A percentile compares a stretch with the other conserved stretches of the same genome.
Evolutionary conservation across 306 rosid species (phyloP).

Genomic region (Inga oerstediana): DNA sequence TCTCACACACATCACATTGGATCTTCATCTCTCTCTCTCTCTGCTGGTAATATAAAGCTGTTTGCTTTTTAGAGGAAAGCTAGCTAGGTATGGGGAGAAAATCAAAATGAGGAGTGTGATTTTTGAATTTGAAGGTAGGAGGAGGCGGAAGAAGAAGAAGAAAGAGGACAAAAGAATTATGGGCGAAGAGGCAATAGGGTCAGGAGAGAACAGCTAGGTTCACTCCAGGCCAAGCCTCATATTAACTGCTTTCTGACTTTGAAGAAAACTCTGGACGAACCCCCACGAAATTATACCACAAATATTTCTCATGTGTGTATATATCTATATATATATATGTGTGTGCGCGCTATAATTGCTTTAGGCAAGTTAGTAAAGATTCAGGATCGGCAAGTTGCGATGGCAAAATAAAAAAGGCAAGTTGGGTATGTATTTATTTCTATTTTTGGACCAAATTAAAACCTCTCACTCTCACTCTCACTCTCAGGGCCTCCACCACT

Average conservation of each 20-base stretch:
- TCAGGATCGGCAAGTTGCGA: background rate
- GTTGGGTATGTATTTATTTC: background rate
- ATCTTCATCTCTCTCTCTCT: slow-evolving; percentile 63
- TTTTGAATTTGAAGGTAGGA: slow-evolving; percentile 1
- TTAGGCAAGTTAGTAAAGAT: background rate
- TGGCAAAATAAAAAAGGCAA: background rate
- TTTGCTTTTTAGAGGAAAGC: background rate
- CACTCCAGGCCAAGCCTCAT: background rate
- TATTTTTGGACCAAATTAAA: background rate
- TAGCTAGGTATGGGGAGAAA: background rate
- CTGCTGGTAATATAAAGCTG: background rate
- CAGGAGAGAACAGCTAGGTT: slow-evolving; percentile 49
- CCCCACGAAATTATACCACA: background rate
- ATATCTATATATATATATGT: too few relatives aligned
- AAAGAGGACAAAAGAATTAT: slow-evolving; percentile 47
- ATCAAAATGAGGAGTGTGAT: background rate
- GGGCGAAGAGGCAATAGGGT: slow-evolving; percentile 52
- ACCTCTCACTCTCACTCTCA: background rate
- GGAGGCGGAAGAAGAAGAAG: background rate
- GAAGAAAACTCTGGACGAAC: slow-evolving; percentile 42
- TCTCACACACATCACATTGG: slow-evolving; percentile 72
- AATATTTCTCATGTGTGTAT: background rate
- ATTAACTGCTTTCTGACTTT: slow-evolving; percentile 13
- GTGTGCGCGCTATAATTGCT: background rate
- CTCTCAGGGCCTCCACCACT: background rate